Evolutionary conservation across 306 rosid species (phyloP), one percentile per base, ranked within the genome.

Genomic region (Quercus aquifolioides): DNA sequence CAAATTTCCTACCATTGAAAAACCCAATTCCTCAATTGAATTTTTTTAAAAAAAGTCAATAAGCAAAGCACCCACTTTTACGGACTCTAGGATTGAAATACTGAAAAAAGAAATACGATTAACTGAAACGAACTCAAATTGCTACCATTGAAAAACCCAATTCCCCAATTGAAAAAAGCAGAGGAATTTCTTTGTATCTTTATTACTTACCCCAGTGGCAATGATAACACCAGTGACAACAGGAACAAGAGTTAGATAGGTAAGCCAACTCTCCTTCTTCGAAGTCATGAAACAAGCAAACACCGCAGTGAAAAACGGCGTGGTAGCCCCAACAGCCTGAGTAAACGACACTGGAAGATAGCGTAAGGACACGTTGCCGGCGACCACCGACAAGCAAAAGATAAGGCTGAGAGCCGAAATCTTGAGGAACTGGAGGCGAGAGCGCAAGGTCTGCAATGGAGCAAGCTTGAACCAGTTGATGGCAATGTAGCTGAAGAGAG

Each of bases 271-370:
- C 83, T 96, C 99, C 30, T 92, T 84, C 85, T 93, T 96, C 35
- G 92, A 51, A 3, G 99, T 96, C 87, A 96, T 91, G 15, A 89
- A 62, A 72, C 93, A 96, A 54, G 99, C 99, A 59, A 96, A 96
- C 9, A 96, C 85, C 6, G 99, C 99, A 55, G 99, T 96, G 81
- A 96, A 96, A 58, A 96, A 96, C 0, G 99, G 99, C 6, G 99
- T 93, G 8, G 99, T 96, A 2, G 99, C 99, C 5, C 99, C 99
- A 30, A 96, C 72, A 2, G 99, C 99, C 81, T 96, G 99, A 55
- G 90, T 96, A 74, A 96, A 96, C 1, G 97, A 91, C 0, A 96
- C 99, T 2, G 99, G 99, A 59, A 96, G 82, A 58, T 91, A 96
- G 30, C 99, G 80, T 15, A 96, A 89, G 4, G 99, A 96, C 33